These are phyloP conservation scores for Paramecium pentaurelia DNA, from an alignment of 73 alveolate genomes.

Conservation along the genomic window DNA sequence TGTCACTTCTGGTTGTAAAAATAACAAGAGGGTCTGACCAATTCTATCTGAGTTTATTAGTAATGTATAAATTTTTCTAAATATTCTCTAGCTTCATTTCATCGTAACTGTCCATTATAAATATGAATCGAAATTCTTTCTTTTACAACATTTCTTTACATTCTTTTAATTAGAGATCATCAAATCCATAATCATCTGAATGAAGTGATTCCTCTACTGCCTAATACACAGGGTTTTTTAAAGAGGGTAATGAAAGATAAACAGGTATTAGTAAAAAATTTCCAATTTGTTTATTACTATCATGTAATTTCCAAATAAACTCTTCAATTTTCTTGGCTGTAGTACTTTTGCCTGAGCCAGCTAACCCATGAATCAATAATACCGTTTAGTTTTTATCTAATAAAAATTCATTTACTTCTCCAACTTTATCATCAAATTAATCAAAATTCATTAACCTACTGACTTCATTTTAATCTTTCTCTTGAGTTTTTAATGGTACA, in stretches of 20 bases:
- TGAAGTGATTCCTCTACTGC: not conserved
- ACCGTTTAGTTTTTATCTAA: not conserved
- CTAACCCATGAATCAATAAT: not conserved
- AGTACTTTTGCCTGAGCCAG: slow-evolving; percentile 3
- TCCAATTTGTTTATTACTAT: not conserved
- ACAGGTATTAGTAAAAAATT: not conserved
- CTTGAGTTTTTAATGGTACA: not conserved
- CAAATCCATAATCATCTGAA: not conserved
- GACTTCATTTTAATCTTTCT: not conserved
- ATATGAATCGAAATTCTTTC: not conserved
- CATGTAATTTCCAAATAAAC: not conserved
- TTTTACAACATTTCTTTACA: not conserved
- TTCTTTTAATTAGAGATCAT: not conserved
- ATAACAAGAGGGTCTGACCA: not conserved
- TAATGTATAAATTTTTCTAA: not conserved
- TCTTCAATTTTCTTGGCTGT: not conserved
- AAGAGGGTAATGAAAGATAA: not conserved
- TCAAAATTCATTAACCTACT: not conserved
- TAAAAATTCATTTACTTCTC: not conserved
- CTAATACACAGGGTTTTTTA: not conserved
- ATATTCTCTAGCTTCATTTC: not conserved
- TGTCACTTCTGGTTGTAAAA: not conserved
- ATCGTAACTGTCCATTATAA: not conserved
- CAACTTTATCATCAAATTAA: not conserved
- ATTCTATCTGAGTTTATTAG: not conserved